Base-by-base conservation (phyloP, 495 filamentous ascomycete genomes). In the Daldinia bambusicola region DNA sequence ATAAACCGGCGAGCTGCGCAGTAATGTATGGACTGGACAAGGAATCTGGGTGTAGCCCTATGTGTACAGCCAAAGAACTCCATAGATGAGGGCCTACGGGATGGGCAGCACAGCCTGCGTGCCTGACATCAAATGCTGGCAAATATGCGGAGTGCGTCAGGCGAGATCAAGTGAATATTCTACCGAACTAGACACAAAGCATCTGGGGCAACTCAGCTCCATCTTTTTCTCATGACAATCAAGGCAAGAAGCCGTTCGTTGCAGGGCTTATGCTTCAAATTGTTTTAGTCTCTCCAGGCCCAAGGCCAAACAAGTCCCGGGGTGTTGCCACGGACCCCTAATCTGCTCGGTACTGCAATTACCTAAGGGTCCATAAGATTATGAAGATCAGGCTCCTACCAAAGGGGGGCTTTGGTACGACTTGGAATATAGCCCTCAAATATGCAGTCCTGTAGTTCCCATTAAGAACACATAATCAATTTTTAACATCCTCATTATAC, bases 21-120 rank as follows among this genome's bases (percentile, higher is more conserved):
- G 68, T 70, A 40, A 60, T 57, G 68, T 61, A 74, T 68, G 38
- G 61, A 55, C 55, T 67, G 67, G 71, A 61, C 70, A 75, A 72
- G 65, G 73, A 66, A 67, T 58, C 57, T 69, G 61, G 75, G 75
- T 72, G 75, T 77, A 76, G 70, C 72, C 60, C 48, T 72, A 76
- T 63, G 63, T 60, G 63, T 53, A 53, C 55, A 63, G 38, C 55
- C 67, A 70, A 63, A 74, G 63, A 67, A 64, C 55, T 61, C 53
- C 6, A 70, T 32, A 63, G 58, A 67, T 31, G 65, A 63, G 55
- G 51, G 41, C 63, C 57, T 62, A 73, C 55, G 61, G 60, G 31
- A 66, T 63, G 38, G 41, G 72, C 48, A 67, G 67, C 59, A 70
- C 63, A 70, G 67, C 55, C 63, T 67, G 59, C 61, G 59, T 67